Evolutionary conservation across 1,139 yeast species (phyloP).

Genomic region (Yamadazyma sp.): DNA sequence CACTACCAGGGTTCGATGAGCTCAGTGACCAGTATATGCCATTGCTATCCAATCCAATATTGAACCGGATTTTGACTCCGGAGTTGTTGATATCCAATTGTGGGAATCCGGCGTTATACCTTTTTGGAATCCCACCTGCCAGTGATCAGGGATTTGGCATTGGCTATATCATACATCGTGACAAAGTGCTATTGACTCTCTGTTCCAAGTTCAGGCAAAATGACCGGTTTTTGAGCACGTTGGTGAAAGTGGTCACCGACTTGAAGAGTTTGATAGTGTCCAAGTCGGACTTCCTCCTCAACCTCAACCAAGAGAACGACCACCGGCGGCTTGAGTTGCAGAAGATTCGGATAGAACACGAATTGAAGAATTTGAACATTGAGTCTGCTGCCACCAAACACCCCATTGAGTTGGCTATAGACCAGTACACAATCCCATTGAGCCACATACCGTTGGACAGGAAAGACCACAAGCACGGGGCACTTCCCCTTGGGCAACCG

Average conservation of each 20-base stretch:
- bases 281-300: conserved; percentile 34
- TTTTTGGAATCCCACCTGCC: conserved; percentile 79
- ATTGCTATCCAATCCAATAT: conserved; percentile 59
- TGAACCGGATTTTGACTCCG: conserved; percentile 42
- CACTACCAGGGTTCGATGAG: conserved; percentile 23
- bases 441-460: conserved; percentile 10
- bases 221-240: conserved; percentile 61
- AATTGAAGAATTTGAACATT: conserved; percentile 31
- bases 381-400: conserved; percentile 33
- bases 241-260: conserved; percentile 59
- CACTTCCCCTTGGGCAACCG: conserved; percentile 1
- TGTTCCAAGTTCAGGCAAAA: conserved; percentile 78
- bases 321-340: conserved; percentile 36
- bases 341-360: conserved; percentile 35
- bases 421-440: conserved; percentile 20
- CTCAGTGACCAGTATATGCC: conserved; percentile 34
- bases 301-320: conserved; percentile 33
- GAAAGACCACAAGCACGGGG: conserved; percentile 4
- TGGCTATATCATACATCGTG: conserved; percentile 72
- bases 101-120: conserved; percentile 73
- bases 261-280: conserved; percentile 47
- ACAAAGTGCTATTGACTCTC: conserved; percentile 56
- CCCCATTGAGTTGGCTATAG: conserved; percentile 36
- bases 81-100: conserved; percentile 56
- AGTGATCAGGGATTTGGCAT: conserved; percentile 74